phyloP scores from a whole-genome alignment of 139 green algal species.

The Coccomyxa sp. region DNA sequence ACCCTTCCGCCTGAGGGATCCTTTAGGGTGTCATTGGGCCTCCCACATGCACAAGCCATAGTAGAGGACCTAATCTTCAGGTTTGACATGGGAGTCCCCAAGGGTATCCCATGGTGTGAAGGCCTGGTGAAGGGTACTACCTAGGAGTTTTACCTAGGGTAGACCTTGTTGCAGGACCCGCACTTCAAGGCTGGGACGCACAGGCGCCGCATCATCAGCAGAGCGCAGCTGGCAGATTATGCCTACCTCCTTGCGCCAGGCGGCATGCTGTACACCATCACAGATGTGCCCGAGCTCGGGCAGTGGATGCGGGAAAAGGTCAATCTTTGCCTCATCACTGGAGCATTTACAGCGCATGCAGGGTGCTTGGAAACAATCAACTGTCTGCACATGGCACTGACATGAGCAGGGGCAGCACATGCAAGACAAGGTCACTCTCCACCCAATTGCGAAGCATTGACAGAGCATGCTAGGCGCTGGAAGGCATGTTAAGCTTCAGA shows the following conservation, averaged over 20 bases:
- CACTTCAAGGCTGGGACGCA: slow-evolving; percentile 71
- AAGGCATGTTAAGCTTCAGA: slow-evolving; percentile 2
- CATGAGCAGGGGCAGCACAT: background rate
- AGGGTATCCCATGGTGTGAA: too few species aligned
- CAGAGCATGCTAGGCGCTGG: background rate
- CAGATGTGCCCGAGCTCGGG: slow-evolving; percentile 81
- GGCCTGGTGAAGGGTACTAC: too few species aligned
- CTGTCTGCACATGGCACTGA: background rate
- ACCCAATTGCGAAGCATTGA: background rate
- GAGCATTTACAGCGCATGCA: too few species aligned
- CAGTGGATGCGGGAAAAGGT: slow-evolving; percentile 65
- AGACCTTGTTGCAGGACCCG: slow-evolving; percentile 40
- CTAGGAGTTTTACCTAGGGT: too few species aligned
- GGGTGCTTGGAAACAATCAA: background rate
- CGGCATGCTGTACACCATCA: slow-evolving; percentile 89
- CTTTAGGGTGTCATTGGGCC: too few species aligned
- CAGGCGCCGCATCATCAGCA: slow-evolving; percentile 88
- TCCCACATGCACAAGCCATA: too few species aligned
- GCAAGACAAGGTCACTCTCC: background rate
- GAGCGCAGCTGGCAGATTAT: slow-evolving; percentile 87
- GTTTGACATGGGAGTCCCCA: too few species aligned
- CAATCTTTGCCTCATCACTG: background rate
- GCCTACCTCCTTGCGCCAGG: slow-evolving; percentile 82
- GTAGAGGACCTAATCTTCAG: too few species aligned
- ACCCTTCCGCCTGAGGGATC: too few species aligned